A percentile compares a stretch with the other conserved stretches of the same genome.
phyloP scores from a whole-genome alignment of 1,139 yeast genomes.

The Candida sanyaensis region DNA sequence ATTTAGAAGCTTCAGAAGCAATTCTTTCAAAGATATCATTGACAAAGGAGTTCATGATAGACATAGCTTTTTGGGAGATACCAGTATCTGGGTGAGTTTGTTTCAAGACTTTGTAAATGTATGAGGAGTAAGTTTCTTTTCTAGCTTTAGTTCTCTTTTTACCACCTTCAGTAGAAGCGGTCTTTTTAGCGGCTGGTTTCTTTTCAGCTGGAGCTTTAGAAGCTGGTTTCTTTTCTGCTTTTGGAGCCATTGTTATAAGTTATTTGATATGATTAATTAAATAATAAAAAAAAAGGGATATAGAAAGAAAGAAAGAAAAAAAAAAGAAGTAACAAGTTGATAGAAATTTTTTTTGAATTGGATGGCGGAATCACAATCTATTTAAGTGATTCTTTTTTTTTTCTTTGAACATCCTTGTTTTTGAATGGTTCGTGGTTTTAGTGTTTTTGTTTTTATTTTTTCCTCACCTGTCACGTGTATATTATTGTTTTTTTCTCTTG shows the following conservation, averaged over 20 bases:
- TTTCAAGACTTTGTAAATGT: constrained; percentile 97
- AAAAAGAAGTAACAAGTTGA: constrained; percentile 5
- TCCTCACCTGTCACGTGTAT: constrained; percentile 4
- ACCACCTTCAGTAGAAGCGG: constrained; percentile 74
- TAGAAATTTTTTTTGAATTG: background rate
- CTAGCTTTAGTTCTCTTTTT: constrained; percentile 97
- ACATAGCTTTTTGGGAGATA: constrained; percentile 99
- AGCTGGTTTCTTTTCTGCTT: constrained; percentile 98
- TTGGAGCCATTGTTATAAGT: constrained; percentile 78
- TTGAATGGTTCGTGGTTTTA: no score
- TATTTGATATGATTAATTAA: constrained; percentile 11
- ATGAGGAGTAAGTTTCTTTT: constrained; percentile 98
- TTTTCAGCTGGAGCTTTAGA: constrained; percentile 98
- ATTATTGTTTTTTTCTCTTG: background rate
- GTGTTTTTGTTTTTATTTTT: background rate
- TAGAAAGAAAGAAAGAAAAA: constrained; percentile 3
- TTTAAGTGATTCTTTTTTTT: constrained; percentile 7
- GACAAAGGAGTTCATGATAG: constrained; percentile 98
- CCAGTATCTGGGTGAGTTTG: constrained; percentile 99
- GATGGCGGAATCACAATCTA: constrained; percentile 6
- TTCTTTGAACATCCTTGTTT: background rate
- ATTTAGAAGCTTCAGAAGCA: constrained; percentile 98
- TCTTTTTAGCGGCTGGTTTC: constrained; percentile 96
- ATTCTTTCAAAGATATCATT: constrained; percentile 95
- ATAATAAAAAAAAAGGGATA: background rate